A percentile compares a stretch with the other conserved stretches of the same genome.
phyloP scores from a whole-genome alignment of 805 yeast species.

The Spathaspora hagerdaliae region DNA sequence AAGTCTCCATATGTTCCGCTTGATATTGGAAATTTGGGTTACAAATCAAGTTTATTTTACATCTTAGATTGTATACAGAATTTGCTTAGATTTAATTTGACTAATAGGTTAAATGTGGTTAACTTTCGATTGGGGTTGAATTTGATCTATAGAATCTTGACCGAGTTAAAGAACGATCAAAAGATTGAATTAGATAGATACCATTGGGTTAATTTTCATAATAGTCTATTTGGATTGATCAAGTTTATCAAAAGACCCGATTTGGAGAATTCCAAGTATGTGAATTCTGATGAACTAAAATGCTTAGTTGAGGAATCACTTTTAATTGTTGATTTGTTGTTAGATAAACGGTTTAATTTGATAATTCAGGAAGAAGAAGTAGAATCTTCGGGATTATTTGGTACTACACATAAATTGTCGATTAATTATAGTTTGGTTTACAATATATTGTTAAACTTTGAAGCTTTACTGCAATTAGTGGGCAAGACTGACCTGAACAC shows the following conservation, averaged over 20 bases:
- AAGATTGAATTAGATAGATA: slow-evolving; percentile 18
- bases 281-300: slow-evolving; percentile 8
- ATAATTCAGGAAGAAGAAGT: slow-evolving; percentile 11
- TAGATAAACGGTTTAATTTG: slow-evolving; percentile 14
- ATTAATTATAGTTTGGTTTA: slow-evolving; percentile 29
- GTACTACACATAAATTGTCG: slow-evolving; percentile 12
- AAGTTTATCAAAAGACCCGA: slow-evolving; percentile 23
- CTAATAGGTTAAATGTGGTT: slow-evolving; percentile 28
- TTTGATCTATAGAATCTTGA: slow-evolving; percentile 21
- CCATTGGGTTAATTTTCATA: slow-evolving; percentile 32
- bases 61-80: slow-evolving; percentile 27
- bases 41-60: slow-evolving; percentile 29
- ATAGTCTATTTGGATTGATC: slow-evolving; percentile 25
- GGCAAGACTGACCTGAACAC: neutral
- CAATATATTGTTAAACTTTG: slow-evolving; percentile 22
- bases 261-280: slow-evolving; percentile 12
- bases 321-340: slow-evolving; percentile 14
- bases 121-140: slow-evolving; percentile 25
- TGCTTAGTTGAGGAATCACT: slow-evolving; percentile 23
- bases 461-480: slow-evolving; percentile 6
- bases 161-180: slow-evolving; percentile 12
- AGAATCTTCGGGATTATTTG: slow-evolving; percentile 5
- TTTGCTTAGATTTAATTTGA: slow-evolving; percentile 34
- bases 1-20: slow-evolving; percentile 29
- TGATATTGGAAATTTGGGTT: slow-evolving; percentile 16